These are phyloP conservation scores for Boeremia exigua DNA, from an alignment of 2,329 filamentous ascomycete species.

Conservation along the genomic window DNA sequence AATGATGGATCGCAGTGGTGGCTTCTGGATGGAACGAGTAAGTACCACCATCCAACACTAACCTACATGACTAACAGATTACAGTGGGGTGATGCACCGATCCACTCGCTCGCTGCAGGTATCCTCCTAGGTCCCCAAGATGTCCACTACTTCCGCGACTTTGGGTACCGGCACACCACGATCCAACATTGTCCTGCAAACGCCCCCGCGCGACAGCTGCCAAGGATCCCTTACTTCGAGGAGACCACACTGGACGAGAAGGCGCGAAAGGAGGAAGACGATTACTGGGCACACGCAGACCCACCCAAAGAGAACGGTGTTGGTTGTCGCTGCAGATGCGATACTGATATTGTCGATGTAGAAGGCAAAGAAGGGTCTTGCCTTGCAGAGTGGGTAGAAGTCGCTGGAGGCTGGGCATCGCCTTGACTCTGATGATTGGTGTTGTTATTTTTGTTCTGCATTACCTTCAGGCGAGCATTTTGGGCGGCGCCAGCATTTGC, in stretches of 20 bases:
- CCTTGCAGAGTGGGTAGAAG: constrained; percentile 94
- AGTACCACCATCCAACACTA: constrained; percentile 39
- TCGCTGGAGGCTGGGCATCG: constrained; percentile 88
- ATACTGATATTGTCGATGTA: constrained; percentile 96
- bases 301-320: constrained; percentile 92
- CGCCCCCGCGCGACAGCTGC: constrained; percentile 84
- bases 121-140: constrained; percentile 80
- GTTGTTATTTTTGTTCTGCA: constrained; percentile 20
- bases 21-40: constrained; percentile 99
- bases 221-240: constrained; percentile 80
- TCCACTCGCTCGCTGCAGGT: constrained; percentile 95
- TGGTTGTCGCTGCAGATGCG: constrained; percentile 93
- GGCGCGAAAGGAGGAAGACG: constrained; percentile 87
- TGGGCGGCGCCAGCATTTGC: constrained; percentile 27
- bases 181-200: constrained; percentile 99
- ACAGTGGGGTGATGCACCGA: constrained; percentile 97
- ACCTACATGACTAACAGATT: constrained; percentile 44
- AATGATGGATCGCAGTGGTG: constrained; percentile 97
- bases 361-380: constrained; percentile 98
- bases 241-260: constrained; percentile 80
- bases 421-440: constrained; percentile 42
- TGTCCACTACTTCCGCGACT: constrained; percentile 98
- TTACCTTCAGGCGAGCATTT: constrained; percentile 29
- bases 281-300: constrained; percentile 93
- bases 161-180: constrained; percentile 97